Evolutionary conservation across 768 basidiomycete genomes (phyloP), one percentile per base, ranked within the genome.

Genomic region (Nidularia sp.): DNA sequence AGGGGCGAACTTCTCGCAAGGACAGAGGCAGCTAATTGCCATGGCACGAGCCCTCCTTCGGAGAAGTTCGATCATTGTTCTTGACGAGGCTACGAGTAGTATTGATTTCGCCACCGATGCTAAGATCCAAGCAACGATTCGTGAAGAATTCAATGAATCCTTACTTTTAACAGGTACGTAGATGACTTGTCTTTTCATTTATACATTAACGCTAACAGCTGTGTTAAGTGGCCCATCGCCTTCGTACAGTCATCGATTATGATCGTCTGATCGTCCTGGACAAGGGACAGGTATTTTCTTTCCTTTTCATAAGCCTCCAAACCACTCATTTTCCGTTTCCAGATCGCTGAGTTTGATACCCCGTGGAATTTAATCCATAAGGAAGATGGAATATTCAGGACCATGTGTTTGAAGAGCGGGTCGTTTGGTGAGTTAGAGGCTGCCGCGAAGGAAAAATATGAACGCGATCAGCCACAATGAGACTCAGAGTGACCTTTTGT

Each of bases 1-100:
- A 0, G 93, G 93, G 0, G 76, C 83, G 31, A 96, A 97, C 70
- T 95, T 97, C 67, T 93, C 90, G 1, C 90, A 93, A 53, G 94
- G 95, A 7, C 93, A 97, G 63, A 67, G 92, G 7, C 94, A 98
- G 60, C 70, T 93, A 13, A 88, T 93, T 48, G 86, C 90, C 1
- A 87, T 93, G 86, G 91, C 90, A 0, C 79, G 90, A 4, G 90
- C 91, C 0, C 70, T 93, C n/a, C 72, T 92, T 33, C 73, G 88
- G n/a, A 77, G 81, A 5, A 89, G 84, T 60, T 70, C 84, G 9
- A 81, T 93, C 56, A 84, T 93, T 48, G 79, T 93, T 13, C 70
- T 92, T 36, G 90, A 90, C 55, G 90, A 92, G 58, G 90, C 90
- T 10, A 92, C 90, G 6, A 90, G 87, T 53, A 90, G 88, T 59